These are phyloP conservation scores for Epichloe hybrida DNA, from an alignment of 2,329 filamentous ascomycete genomes.

Conservation along the genomic window DNA sequence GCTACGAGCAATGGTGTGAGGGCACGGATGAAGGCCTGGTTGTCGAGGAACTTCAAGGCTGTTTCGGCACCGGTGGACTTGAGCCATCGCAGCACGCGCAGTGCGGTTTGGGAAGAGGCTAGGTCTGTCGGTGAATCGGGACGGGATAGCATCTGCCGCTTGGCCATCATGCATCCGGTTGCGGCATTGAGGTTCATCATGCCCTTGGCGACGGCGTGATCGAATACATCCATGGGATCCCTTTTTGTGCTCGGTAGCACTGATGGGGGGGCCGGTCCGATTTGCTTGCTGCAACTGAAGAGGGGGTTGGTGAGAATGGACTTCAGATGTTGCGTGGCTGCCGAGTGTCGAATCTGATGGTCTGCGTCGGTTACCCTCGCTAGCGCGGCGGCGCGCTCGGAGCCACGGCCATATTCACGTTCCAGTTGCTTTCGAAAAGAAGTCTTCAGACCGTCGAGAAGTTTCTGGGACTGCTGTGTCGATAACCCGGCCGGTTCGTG, in stretches of 20 bases:
- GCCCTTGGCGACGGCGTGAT: slow-evolving; percentile 39
- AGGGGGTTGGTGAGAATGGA: slow-evolving; percentile 46
- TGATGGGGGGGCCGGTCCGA: slow-evolving; percentile 8
- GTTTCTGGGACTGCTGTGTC: too few species aligned
- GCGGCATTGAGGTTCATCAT: slow-evolving; percentile 42
- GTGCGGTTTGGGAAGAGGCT: slow-evolving; percentile 29
- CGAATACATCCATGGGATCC: slow-evolving; percentile 41
- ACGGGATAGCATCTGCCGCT: slow-evolving; percentile 26
- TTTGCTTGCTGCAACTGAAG: slow-evolving; percentile 26
- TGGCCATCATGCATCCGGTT: slow-evolving; percentile 37
- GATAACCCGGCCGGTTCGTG: too few species aligned
- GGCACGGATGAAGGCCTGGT: slow-evolving; percentile 23
- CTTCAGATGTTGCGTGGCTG: slow-evolving; percentile 34
- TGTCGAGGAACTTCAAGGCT: slow-evolving; percentile 30
- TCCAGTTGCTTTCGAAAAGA: too few species aligned
- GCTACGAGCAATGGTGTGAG: slow-evolving; percentile 38
- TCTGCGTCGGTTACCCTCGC: too few species aligned
- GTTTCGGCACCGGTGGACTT: slow-evolving; percentile 34
- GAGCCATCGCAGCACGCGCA: slow-evolving; percentile 40
- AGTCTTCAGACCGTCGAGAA: too few species aligned
- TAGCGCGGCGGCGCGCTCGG: too few species aligned
- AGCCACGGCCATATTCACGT: too few species aligned
- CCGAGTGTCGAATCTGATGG: slow-evolving; percentile 24
- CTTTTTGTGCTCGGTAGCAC: slow-evolving; percentile 10
- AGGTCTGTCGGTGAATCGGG: slow-evolving; percentile 16